Conservation (phyloP, 768 basidiomycete species). For the Austroboletus eburneus region DNA sequence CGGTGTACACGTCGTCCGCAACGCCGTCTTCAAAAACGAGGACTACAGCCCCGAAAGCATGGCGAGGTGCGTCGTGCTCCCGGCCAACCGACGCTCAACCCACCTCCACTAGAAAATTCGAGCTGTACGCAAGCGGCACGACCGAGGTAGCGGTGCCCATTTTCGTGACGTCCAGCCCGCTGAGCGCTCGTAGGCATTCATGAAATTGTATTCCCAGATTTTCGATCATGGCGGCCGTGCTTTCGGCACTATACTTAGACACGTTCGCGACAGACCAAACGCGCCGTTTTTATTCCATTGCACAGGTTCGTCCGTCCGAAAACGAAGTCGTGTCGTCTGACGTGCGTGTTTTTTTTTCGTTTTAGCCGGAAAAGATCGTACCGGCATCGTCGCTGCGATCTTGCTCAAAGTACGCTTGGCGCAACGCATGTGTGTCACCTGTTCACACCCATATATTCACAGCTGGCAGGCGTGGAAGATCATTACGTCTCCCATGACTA, state of each 20-base stretch:
- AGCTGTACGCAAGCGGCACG: conserved; percentile 75
- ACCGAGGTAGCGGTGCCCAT: conserved; percentile 50
- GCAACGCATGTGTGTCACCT: not conserved
- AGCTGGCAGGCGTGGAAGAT: conserved; percentile 74
- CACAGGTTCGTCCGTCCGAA: conserved; percentile 57
- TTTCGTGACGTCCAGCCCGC: not conserved
- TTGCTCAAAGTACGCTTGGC: conserved; percentile 52
- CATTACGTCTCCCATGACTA: conserved; percentile 68
- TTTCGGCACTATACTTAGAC: conserved; percentile 68
- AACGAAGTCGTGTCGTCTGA: too few species aligned
- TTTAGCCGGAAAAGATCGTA: conserved; percentile 85
- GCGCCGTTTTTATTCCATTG: conserved; percentile 73
- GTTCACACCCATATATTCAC: conserved; percentile 3
- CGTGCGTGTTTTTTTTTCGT: too few species aligned
- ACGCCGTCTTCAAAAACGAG: conserved; percentile 62
- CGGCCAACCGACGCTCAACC: too few species aligned
- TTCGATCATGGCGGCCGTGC: conserved; percentile 66
- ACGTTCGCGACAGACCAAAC: conserved; percentile 65
- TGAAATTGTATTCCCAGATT: conserved; percentile 78
- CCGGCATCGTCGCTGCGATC: conserved; percentile 71
- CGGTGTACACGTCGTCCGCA: conserved; percentile 55
- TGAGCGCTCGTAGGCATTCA: conserved; percentile 54
- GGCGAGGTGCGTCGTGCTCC: conserved; percentile 79
- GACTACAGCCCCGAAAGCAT: conserved; percentile 84
- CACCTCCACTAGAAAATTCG: conserved; percentile 33